Conservation (phyloP, 768 basidiomycete species). For the Lactifluus subvellereus region DNA sequence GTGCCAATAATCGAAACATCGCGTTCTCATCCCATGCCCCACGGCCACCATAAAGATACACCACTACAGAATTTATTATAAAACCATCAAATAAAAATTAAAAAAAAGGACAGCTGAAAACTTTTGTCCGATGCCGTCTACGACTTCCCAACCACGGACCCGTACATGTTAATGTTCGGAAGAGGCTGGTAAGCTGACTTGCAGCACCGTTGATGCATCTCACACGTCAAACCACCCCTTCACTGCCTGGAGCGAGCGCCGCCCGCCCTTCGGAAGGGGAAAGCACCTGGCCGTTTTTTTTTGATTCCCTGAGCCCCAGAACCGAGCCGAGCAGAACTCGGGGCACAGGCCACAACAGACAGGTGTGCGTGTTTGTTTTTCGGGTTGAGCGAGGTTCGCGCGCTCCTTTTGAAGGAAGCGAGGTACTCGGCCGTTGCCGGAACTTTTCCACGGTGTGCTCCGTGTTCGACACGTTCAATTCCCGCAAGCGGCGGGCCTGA, state of each 20-base stretch:
- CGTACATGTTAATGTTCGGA: not conserved
- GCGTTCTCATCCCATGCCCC: not conserved
- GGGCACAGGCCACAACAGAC: not conserved
- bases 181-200: conserved; percentile 27
- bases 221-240: conserved; percentile 33
- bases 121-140: conserved; percentile 29
- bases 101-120: not conserved
- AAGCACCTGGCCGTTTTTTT: conserved; percentile 25
- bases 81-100: not conserved
- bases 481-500: no score
- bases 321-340: conserved; percentile 25
- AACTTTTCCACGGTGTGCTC: no score
- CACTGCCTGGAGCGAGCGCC: conserved; percentile 26
- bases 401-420: not conserved
- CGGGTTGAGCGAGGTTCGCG: not conserved
- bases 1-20: conserved; percentile 13
- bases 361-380: conserved; percentile 48
- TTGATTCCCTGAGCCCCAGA: conserved; percentile 10
- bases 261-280: conserved; percentile 28
- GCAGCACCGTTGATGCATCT: conserved; percentile 25
- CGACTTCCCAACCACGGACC: conserved; percentile 26
- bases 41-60: no score
- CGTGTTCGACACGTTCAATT: no score
- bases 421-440: conserved; percentile 11
- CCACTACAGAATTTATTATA: not conserved